Percentiles rank a stretch among this genome's conserved stretches.
phyloP scores from a whole-genome alignment of 2,329 filamentous ascomycete species.

The Xylariaceae sp. region DNA sequence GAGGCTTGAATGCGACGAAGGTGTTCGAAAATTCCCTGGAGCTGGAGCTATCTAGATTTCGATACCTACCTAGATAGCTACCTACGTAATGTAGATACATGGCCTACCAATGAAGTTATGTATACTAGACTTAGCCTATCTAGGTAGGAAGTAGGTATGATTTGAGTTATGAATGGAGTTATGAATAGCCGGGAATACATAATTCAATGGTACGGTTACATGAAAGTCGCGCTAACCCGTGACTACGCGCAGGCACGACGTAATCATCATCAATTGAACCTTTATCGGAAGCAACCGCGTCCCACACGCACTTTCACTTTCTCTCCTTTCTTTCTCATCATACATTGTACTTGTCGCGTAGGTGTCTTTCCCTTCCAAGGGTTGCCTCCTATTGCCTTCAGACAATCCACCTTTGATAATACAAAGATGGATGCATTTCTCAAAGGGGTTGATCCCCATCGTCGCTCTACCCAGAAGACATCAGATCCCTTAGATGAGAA shows the following conservation, averaged over 20 bases:
- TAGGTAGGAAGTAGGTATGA: neutral
- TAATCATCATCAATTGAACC: neutral
- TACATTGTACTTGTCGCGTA: neutral
- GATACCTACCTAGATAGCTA: no score
- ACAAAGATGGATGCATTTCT: slow-evolving; percentile 31
- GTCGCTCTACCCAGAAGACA: slow-evolving; percentile 6
- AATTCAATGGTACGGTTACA: no score
- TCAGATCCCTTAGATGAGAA: slow-evolving; percentile 7
- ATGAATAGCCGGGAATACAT: no score
- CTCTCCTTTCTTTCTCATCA: slow-evolving; percentile 1
- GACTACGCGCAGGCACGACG: slow-evolving; percentile 19
- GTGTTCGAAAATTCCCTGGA: no score
- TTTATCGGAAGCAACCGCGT: slow-evolving; percentile 10
- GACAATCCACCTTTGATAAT: neutral
- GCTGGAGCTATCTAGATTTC: no score
- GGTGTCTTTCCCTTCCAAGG: neutral
- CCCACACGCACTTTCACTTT: slow-evolving; percentile 10
- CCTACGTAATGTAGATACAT: neutral
- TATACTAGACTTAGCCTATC: no score
- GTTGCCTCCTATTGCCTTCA: neutral
- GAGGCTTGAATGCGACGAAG: no score
- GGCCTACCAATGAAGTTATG: no score
- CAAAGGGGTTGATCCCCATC: slow-evolving; percentile 16
- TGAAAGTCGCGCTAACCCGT: slow-evolving; percentile 19
- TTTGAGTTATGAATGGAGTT: no score